phyloP scores from a whole-genome alignment of 2,329 filamentous ascomycete genomes.

The Monascus ruber region DNA sequence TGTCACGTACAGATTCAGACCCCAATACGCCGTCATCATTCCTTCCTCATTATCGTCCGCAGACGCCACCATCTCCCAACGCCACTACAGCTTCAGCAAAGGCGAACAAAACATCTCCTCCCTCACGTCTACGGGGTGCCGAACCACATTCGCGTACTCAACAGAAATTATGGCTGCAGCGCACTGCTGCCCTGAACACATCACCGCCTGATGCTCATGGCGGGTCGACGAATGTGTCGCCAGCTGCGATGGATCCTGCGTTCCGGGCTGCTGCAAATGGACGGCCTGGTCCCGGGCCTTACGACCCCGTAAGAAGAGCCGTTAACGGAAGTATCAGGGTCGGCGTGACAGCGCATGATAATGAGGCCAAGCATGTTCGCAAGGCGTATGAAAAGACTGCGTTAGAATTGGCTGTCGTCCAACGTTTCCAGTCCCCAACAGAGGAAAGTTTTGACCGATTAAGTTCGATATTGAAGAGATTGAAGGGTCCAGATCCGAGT shows the following conservation, averaged over 20 bases:
- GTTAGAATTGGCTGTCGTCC: slow-evolving; percentile 33
- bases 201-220: slow-evolving; percentile 32
- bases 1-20: slow-evolving; percentile 31
- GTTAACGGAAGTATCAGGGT: slow-evolving; percentile 18
- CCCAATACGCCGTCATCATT: slow-evolving; percentile 37
- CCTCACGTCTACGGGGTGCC: slow-evolving; percentile 22
- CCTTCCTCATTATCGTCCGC: slow-evolving; percentile 36
- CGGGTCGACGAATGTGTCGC: slow-evolving; percentile 17
- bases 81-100: slow-evolving; percentile 15
- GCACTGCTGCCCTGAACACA: slow-evolving; percentile 33
- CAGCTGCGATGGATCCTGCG: slow-evolving; percentile 25
- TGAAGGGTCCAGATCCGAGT: slow-evolving; percentile 5
- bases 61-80: slow-evolving; percentile 33
- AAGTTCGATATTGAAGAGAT: slow-evolving; percentile 14
- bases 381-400: slow-evolving; percentile 35
- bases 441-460: slow-evolving; percentile 32
- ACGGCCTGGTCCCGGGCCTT: slow-evolving; percentile 17
- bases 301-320: slow-evolving; percentile 17
- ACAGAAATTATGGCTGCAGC: slow-evolving; percentile 38
- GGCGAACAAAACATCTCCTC: slow-evolving; percentile 19
- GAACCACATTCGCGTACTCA: slow-evolving; percentile 36
- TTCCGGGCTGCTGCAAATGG: slow-evolving; percentile 19
- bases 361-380: slow-evolving; percentile 28
- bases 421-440: slow-evolving; percentile 34
- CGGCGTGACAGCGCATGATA: slow-evolving; percentile 19